phyloP scores from a whole-genome alignment of 371 early-diverging fungal genomes.

The Aphelidium insulamus region DNA sequence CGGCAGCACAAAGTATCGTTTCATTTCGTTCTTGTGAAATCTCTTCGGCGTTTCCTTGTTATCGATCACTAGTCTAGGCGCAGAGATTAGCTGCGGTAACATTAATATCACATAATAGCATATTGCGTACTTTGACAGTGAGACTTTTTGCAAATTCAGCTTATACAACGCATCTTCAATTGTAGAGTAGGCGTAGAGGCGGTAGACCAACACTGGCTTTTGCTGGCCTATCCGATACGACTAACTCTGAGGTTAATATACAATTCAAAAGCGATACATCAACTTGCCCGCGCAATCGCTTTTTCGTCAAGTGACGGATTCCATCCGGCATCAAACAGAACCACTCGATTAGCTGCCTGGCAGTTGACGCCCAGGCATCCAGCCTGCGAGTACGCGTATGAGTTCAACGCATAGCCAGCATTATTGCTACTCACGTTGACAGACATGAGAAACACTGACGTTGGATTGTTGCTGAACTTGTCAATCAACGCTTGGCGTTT shows the following conservation, averaged over 20 bases:
- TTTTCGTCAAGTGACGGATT: conserved; percentile 87
- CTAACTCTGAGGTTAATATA: conserved; percentile 10
- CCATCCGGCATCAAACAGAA: conserved; percentile 83
- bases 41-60: conserved; percentile 19
- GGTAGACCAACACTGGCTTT: conserved; percentile 45
- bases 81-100: too few relatives aligned
- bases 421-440: too few relatives aligned
- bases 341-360: conserved; percentile 61
- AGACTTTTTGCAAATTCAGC: conserved; percentile 24
- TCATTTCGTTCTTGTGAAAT: conserved; percentile 15
- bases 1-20: conserved; percentile 19
- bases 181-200: conserved; percentile 28
- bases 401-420: too few relatives aligned
- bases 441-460: conserved; percentile 7
- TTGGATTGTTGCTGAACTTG: conserved; percentile 29
- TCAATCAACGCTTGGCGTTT: conserved; percentile 49
- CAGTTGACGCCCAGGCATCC: conserved; percentile 80
- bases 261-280: conserved; percentile 7
- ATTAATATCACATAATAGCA: too few relatives aligned
- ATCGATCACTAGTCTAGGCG: too few relatives aligned
- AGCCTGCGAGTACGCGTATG: too few relatives aligned
- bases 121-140: conserved; percentile 22
- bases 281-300: conserved; percentile 45
- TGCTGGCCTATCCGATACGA: conserved; percentile 56
- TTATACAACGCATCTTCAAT: conserved; percentile 28